These are phyloP conservation scores for Erodium maritimum DNA, from an alignment of 345 rosid genomes.

Conservation along the genomic window DNA sequence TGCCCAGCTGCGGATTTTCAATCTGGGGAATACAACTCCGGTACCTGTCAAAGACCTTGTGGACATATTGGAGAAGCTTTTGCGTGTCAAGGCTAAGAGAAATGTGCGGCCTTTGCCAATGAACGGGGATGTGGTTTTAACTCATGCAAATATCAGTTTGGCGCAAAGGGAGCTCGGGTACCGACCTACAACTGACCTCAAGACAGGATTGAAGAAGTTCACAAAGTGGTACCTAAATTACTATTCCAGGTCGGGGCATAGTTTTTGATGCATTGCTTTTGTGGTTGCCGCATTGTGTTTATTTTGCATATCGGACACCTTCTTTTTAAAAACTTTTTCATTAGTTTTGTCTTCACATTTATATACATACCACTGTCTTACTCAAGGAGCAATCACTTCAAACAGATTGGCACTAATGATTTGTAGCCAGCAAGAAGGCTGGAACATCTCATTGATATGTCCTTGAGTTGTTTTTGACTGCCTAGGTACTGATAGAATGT, in stretches of 20 bases:
- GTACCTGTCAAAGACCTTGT: constrained; percentile 11
- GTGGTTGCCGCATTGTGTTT: not conserved
- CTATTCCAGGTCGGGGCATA: constrained; percentile 2
- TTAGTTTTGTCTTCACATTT: not conserved
- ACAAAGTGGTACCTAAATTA: constrained; percentile 13
- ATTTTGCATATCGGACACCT: not conserved
- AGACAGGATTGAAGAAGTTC: constrained; percentile 15
- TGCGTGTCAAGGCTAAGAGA: constrained; percentile 14
- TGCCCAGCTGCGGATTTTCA: constrained; percentile 24
- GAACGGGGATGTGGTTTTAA: constrained; percentile 12
- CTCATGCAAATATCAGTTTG: constrained; percentile 13
- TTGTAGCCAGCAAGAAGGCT: not conserved
- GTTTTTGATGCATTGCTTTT: constrained; percentile 4
- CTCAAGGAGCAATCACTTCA: not conserved
- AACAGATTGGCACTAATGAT: not conserved
- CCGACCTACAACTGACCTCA: constrained; percentile 10
- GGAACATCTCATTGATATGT: not conserved
- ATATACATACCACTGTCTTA: not conserved
- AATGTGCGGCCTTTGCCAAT: constrained; percentile 12
- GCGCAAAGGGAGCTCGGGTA: constrained; percentile 11
- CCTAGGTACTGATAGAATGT: too few relatives aligned
- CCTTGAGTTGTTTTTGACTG: not conserved
- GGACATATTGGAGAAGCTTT: constrained; percentile 11
- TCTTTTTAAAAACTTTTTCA: too few relatives aligned
- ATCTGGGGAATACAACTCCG: constrained; percentile 14